Percentiles rank a stretch among this genome's conserved stretches.
These are phyloP conservation scores for Neurospora hispaniola DNA, from an alignment of 495 filamentous ascomycete species.

Conservation along the genomic window DNA sequence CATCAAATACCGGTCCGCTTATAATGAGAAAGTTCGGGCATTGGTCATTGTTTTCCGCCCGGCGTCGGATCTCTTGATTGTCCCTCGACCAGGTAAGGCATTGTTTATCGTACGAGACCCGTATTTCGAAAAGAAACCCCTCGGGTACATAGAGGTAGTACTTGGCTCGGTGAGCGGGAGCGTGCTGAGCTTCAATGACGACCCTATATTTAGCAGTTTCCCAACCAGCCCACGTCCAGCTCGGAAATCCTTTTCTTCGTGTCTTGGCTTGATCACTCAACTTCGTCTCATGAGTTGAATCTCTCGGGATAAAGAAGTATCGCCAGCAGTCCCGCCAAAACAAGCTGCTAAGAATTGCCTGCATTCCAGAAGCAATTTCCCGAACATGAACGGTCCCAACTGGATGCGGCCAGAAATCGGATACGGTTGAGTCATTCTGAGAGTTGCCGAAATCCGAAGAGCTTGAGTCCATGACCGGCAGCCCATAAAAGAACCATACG, in stretches of 20 bases:
- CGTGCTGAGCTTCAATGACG: too few relatives aligned
- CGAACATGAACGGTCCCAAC: too few relatives aligned
- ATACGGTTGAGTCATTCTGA: too few relatives aligned
- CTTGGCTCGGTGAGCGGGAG: too few relatives aligned
- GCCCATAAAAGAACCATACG: background rate
- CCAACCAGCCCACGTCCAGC: conserved; percentile 4
- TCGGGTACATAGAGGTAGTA: background rate
- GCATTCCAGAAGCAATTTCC: accelerated
- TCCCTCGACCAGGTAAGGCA: background rate
- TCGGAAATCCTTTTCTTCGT: background rate
- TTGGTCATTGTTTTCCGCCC: accelerated
- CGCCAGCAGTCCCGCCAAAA: background rate
- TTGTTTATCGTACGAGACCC: background rate
- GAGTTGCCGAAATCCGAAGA: background rate
- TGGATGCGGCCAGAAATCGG: too few relatives aligned
- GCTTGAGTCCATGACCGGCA: background rate
- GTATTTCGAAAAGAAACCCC: accelerated
- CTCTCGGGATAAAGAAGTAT: too few relatives aligned
- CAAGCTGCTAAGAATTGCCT: background rate
- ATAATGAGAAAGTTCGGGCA: background rate
- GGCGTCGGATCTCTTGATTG: accelerated
- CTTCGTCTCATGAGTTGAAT: background rate
- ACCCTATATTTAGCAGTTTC: too few relatives aligned
- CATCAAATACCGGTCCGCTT: background rate
- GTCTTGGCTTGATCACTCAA: background rate